Base-by-base conservation (phyloP, 169 alveolate genomes). In the Miamiensis avidus region DNA sequence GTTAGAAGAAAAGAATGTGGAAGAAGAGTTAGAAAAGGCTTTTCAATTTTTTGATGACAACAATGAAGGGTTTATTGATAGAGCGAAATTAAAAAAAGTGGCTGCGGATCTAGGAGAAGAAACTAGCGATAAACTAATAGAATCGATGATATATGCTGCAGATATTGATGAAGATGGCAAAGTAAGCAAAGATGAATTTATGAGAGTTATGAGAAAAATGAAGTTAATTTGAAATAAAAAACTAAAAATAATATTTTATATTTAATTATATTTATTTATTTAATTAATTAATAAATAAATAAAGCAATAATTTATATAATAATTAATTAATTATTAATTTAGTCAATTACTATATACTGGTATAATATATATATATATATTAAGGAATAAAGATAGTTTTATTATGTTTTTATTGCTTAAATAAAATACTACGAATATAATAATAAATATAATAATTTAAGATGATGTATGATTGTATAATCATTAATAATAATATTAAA, bases 11-110 rank as follows among this genome's bases (percentile, higher is more conserved):
- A 92, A 94, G 89, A 94, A 93, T 85, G 94, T 94, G 49, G 94
- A 93, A 86, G 95, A 93, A 82, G 97, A 95, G 83, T 86, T 95
- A 31, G 94, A 94, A 85, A 95, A 92, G 85, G 95, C 94, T 25
- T 95, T 95, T 69, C 92, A 95, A 75, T 87, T 93, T 31, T 95
- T 89, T 88, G 97, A 94, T 85, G 94, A 88, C 78, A 96, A 95
- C 81, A 92, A 93, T 88, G 89, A 89, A 32, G 95, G 94, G 64
- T 81, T 82, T 69, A 94, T 94, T 15, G 91, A 93, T 75, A 73
- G 89, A 79, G 92, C 92, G 34, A 93, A 93, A 79, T 84, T 94
- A 31, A 92, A 89, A 83, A 89, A 88, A 73, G 95, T 93, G 27
- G 94, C 96, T 28, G 79, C 79, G 34, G 96, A 94, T 76, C 85